phyloP scores from a whole-genome alignment of 192 early-diverging fungal species.

The Chytriomyces sp. region DNA sequence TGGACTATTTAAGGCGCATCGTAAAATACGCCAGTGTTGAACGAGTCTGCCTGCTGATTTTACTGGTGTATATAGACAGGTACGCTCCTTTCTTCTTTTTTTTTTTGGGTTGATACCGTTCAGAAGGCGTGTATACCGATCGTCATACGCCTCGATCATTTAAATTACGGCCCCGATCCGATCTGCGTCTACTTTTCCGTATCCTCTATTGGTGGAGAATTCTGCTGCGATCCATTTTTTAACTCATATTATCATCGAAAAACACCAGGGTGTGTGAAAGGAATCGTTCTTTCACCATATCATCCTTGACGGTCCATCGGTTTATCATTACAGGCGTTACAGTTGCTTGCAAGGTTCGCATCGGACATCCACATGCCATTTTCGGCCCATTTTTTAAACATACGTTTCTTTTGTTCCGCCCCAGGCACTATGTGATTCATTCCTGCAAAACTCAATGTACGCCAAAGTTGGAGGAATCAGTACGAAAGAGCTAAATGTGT shows the following conservation, averaged over 20 bases:
- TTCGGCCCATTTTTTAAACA: neutral
- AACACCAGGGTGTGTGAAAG: constrained; percentile 62
- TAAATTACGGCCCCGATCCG: neutral
- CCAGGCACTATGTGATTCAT: constrained; percentile 45
- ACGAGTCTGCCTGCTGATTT: constrained; percentile 80
- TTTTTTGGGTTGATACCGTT: too few species aligned
- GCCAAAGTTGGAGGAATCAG: constrained; percentile 95
- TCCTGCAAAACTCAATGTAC: constrained; percentile 80
- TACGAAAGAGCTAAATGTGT: constrained; percentile 89
- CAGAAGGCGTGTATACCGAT: too few species aligned
- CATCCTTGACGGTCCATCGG: constrained; percentile 86
- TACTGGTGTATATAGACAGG: constrained; percentile 94
- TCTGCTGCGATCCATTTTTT: neutral
- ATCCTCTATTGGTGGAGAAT: neutral
- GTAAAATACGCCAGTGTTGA: constrained; percentile 92
- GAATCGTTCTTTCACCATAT: constrained; percentile 83
- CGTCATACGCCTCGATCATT: too few species aligned
- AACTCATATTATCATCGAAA: neutral
- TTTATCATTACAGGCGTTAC: constrained; percentile 42
- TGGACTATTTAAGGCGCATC: constrained; percentile 89
- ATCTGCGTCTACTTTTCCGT: neutral
- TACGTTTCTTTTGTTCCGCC: neutral
- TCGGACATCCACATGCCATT: neutral
- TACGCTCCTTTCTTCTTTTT: neutral
- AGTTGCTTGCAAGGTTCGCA: constrained; percentile 35